These are phyloP conservation scores for Cyphellophora europaea DNA, from an alignment of 2,329 filamentous ascomycete species.

Conservation along the genomic window DNA sequence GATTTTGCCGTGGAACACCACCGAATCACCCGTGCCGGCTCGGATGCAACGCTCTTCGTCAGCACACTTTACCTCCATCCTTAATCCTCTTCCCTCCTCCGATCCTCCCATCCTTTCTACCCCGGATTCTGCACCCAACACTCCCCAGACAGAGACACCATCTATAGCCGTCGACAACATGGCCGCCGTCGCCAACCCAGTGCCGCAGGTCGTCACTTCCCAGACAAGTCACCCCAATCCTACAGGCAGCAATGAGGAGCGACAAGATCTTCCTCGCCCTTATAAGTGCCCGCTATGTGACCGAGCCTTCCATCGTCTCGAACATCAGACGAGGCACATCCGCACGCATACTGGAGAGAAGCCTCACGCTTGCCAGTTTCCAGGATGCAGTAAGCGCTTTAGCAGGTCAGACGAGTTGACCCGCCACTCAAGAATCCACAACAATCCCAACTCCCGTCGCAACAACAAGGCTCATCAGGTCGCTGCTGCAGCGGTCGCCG, in stretches of 20 bases:
- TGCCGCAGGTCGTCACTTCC: not conserved
- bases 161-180: not conserved
- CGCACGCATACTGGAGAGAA: constrained; percentile 97
- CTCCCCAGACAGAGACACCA: not conserved
- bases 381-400: constrained; percentile 94
- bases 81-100: constrained; percentile 16
- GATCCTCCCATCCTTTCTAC: constrained; percentile 2
- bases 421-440: constrained; percentile 94
- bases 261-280: constrained; percentile 70
- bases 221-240: not conserved
- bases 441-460: constrained; percentile 91
- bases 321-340: constrained; percentile 89
- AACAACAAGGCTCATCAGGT: constrained; percentile 72
- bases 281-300: constrained; percentile 99
- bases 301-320: constrained; percentile 94
- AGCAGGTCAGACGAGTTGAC: constrained; percentile 94
- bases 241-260: not conserved
- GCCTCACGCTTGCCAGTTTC: constrained; percentile 90
- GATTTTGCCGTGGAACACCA: constrained; percentile 14
- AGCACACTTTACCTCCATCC: constrained; percentile 19
- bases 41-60: constrained; percentile 20
- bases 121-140: constrained; percentile 2
- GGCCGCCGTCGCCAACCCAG: not conserved
- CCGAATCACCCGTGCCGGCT: constrained; percentile 3
- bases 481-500: constrained; percentile 47